Evolutionary conservation across 2,329 filamentous ascomycete genomes (phyloP).

Genomic region (Penicillium sp.): DNA sequence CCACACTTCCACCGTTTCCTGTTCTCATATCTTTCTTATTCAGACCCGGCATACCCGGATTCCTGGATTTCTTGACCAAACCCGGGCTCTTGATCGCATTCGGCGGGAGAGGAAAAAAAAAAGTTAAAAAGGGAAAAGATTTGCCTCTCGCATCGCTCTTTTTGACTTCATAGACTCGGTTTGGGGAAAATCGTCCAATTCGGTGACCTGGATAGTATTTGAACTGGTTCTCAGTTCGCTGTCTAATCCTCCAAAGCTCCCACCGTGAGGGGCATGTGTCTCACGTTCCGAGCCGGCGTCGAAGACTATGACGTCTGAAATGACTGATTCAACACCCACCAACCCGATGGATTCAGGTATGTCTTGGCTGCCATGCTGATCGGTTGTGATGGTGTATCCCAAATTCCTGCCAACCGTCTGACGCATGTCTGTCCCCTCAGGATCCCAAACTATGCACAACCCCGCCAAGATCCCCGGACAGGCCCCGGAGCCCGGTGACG

Average conservation of each 20-base stretch:
- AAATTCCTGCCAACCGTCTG: constrained; percentile 6
- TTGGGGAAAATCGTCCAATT: background rate
- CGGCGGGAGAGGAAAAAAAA: constrained; percentile 13
- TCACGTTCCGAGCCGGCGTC: constrained; percentile 24
- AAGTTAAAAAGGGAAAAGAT: constrained; percentile 29
- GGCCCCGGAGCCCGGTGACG: constrained; percentile 24
- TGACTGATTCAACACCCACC: constrained; percentile 27
- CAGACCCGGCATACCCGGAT: background rate
- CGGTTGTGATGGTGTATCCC: background rate
- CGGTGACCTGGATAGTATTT: background rate
- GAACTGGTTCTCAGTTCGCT: background rate
- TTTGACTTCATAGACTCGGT: constrained; percentile 8
- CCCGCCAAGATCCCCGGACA: constrained; percentile 28
- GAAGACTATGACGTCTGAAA: constrained; percentile 41
- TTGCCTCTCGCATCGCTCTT: constrained; percentile 32
- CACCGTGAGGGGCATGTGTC: constrained; percentile 37
- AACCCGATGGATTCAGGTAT: constrained; percentile 33
- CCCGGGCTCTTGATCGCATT: constrained; percentile 18
- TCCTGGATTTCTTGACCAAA: constrained; percentile 5
- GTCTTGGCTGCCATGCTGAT: constrained; percentile 22
- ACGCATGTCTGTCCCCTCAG: constrained; percentile 18
- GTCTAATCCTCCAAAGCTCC: constrained; percentile 9
- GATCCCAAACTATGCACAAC: constrained; percentile 19
- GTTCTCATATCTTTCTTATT: background rate
- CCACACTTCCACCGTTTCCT: background rate